Conservation (phyloP, 352 stramenopile genomes). For the Vaucheria bursata region DNA sequence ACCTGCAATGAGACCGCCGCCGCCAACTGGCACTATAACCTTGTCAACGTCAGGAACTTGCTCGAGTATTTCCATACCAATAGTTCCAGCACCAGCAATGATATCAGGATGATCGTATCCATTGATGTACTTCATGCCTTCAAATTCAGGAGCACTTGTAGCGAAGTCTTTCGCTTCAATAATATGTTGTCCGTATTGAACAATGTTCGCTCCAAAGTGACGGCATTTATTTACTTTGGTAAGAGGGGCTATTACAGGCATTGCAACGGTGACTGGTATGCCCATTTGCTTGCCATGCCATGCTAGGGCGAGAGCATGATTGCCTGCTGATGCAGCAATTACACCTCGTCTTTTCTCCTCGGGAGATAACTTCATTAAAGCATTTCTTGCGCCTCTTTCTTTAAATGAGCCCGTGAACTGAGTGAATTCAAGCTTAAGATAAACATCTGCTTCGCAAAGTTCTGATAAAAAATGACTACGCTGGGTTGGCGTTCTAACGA, state of each 20-base stretch:
- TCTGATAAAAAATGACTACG: conserved; percentile 43
- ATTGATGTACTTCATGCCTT: conserved; percentile 87
- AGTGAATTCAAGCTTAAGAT: conserved; percentile 90
- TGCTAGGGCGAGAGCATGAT: conserved; percentile 90
- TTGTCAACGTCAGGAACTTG: conserved; percentile 75
- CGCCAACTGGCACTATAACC: conserved; percentile 89
- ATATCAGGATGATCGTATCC: conserved; percentile 68
- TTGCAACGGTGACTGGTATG: conserved; percentile 70
- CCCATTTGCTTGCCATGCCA: conserved; percentile 87
- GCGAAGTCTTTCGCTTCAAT: conserved; percentile 69
- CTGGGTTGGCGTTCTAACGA: conserved; percentile 33
- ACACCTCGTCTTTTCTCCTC: conserved; percentile 73
- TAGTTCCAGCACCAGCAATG: conserved; percentile 89
- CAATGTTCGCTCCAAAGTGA: conserved; percentile 40
- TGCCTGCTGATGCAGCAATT: conserved; percentile 64
- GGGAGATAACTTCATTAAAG: conserved; percentile 74
- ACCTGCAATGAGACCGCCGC: conserved; percentile 88
- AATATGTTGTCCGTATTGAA: conserved; percentile 73
- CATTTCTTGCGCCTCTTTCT: conserved; percentile 87
- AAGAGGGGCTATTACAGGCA: conserved; percentile 71
- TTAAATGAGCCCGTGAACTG: conserved; percentile 92
- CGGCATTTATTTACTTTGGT: conserved; percentile 54
- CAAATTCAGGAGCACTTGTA: conserved; percentile 16
- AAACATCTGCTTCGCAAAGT: conserved; percentile 42
- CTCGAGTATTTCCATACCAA: conserved; percentile 95